Percentiles rank a stretch among this genome's conserved stretches.
phyloP scores from a whole-genome alignment of 495 filamentous ascomycete genomes.

The Penicillium diatomitis region DNA sequence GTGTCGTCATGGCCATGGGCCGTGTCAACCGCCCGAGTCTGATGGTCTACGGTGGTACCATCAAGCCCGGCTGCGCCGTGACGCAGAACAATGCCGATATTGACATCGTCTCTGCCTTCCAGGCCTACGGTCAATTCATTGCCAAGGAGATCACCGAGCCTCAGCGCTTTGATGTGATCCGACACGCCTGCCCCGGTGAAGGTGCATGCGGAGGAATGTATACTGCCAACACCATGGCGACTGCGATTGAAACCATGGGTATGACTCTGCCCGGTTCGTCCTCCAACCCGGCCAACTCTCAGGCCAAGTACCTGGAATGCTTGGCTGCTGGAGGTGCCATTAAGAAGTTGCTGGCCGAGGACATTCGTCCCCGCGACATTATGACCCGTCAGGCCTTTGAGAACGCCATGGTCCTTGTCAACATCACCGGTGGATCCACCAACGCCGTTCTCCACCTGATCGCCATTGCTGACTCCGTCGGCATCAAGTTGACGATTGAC shows the following conservation, averaged over 20 bases:
- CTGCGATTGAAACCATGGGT: slow-evolving; percentile 91
- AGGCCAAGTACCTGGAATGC: slow-evolving; percentile 81
- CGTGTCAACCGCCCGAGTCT: slow-evolving; percentile 85
- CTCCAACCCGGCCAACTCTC: slow-evolving; percentile 81
- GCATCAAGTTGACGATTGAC: slow-evolving; percentile 88
- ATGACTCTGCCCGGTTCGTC: slow-evolving; percentile 93
- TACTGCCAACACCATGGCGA: slow-evolving; percentile 98
- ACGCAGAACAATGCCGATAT: slow-evolving; percentile 67
- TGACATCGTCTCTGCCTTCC: slow-evolving; percentile 95
- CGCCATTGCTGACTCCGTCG: slow-evolving; percentile 90
- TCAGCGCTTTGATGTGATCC: slow-evolving; percentile 86
- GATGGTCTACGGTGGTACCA: slow-evolving; percentile 96
- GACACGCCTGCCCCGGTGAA: slow-evolving; percentile 84
- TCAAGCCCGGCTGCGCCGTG: slow-evolving; percentile 76
- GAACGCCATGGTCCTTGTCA: slow-evolving; percentile 92
- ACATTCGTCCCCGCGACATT: slow-evolving; percentile 84
- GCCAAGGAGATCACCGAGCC: slow-evolving; percentile 85
- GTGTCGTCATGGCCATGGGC: slow-evolving; percentile 96
- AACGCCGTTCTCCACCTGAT: slow-evolving; percentile 97
- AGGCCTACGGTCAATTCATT: slow-evolving; percentile 94
- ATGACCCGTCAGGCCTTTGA: slow-evolving; percentile 88
- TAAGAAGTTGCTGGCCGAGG: slow-evolving; percentile 73
- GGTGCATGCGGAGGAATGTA: slow-evolving; percentile 99
- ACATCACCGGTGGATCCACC: slow-evolving; percentile 91
- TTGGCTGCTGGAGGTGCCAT: slow-evolving; percentile 76